Base-by-base conservation (phyloP, 495 filamentous ascomycete species). In the Acidiella bohemica region DNA sequence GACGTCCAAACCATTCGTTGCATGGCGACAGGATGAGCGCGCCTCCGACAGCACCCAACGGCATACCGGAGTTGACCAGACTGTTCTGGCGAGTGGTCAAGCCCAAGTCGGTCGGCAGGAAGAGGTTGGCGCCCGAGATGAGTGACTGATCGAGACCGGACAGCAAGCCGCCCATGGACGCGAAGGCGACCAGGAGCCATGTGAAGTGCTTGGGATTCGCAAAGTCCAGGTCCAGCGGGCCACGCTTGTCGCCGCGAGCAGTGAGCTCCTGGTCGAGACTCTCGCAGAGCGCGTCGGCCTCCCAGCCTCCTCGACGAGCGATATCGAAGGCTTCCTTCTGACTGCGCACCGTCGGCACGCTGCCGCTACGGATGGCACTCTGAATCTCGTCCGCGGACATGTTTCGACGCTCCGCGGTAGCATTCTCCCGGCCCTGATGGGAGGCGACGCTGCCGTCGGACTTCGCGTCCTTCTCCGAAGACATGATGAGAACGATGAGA, bases 101-200 rank as follows among this genome's bases (percentile, higher is more conserved):
- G 38, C 57, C 32, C 14, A 76, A 49, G 30, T 64, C 68, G 4
- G 27, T 39, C 10, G 71, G 73, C 46, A 78, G 59, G 44, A 61
- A 71, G 10, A 76, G 56, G 44, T 76, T 76, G 37, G 74, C 74
- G 41, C 73, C 73, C 32, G 58, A 64, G 50, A 77, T 77, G 22
- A 74, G 54, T 20, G 67, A 73, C 55, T 76, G 73, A 50, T 78
- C 74, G 8, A 78, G 59, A 50, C 73, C 74, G 9, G 71, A 75
- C 1, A 78, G 65, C 23, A 78, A 43, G 51, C 73, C 74, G 41
- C 72, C 72, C 67, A 76, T 71, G 2, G 68, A 72, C 20, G 73
- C 74, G 48, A 78, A 76, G 21, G 61, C 71, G n/a, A 75, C 73
- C 8, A 78, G 64, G 11, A 78, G 50, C 52, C 64, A 75, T 24